Base-by-base conservation (phyloP, 257 asterid genomes). In the Scutellaria galericulata region DNA sequence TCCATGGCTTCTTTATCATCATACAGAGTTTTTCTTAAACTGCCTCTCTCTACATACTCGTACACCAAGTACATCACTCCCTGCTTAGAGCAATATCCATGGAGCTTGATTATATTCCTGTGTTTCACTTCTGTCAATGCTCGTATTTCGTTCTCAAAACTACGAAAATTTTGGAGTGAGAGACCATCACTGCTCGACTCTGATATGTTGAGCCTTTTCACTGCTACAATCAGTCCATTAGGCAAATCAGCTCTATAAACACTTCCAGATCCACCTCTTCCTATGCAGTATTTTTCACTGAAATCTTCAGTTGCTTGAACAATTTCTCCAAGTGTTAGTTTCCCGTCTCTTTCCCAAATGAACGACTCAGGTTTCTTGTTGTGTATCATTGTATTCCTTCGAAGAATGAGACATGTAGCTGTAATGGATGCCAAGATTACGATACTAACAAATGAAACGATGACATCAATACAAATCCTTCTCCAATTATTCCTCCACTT, bases 191-290 rank as follows among this genome's bases (percentile, higher is more conserved):
- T 31, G 37, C 37, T 66, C 1, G 96, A 83, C 60, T 91, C 96
- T 60, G 89, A 72, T 82, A 89, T 20, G 59, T 84, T 63, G 77
- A 89, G 91, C 82, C 84, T 85, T 76, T 93, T 93, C 52, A 93
- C 92, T 41, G 98, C 98, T 76, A 93, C 86, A 18, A 68, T 60
- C 60, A 81, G 93, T 24, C 96, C 91, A 61, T 64, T 77, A 40
- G 76, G 68, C 58, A 91, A 53, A 70, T 72, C 89, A 70, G 96
- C 97, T 81, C 80, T 86, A 51, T 89, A 93, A 12, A 91, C 96
- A 56, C 80, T 86, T 66, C 97, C 97, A 65, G 88, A 88, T 62
- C 98, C 98, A 75, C 98, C 98, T 68, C 80, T 79, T 61, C 98
- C 98, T 15, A 94, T 85, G 86, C 92, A 88, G 75, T 80, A 84